A percentile compares a stretch with the other conserved stretches of the same genome.
Conservation (phyloP, 2,329 filamentous ascomycete species). For the Nemania abortiva region DNA sequence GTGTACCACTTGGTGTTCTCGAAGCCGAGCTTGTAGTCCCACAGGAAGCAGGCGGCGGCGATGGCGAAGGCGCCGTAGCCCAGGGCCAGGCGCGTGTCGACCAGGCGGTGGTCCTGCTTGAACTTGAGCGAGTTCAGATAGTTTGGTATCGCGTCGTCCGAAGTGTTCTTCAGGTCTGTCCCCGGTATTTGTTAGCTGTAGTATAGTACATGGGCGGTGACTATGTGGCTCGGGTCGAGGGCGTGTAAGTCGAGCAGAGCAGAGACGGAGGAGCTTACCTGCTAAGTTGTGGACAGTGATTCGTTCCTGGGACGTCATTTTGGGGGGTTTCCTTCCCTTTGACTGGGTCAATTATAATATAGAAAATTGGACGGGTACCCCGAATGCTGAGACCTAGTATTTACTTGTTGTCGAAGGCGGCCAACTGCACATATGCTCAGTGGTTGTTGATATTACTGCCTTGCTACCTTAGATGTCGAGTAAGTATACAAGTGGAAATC, state of each 20-base stretch:
- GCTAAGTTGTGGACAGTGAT: conserved; percentile 76
- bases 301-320: conserved; percentile 64
- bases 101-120: conserved; percentile 81
- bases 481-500: conserved; percentile 29
- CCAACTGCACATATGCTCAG: background rate
- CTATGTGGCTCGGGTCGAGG: background rate
- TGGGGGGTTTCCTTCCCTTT: conserved; percentile 16
- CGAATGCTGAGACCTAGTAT: background rate
- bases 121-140: conserved; percentile 93
- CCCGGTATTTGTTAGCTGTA: conserved; percentile 41
- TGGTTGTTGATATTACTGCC: background rate
- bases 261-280: conserved; percentile 56
- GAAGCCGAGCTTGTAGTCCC: conserved; percentile 93
- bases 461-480: background rate
- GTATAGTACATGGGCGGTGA: background rate
- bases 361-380: background rate
- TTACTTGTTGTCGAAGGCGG: background rate
- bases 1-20: conserved; percentile 87
- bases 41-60: conserved; percentile 85
- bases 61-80: conserved; percentile 87
- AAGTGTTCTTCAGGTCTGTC: conserved; percentile 93
- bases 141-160: conserved; percentile 92
- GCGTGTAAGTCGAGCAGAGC: conserved; percentile 13
- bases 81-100: conserved; percentile 84
- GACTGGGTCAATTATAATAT: background rate